Conservation (phyloP, 148 eudicot genomes). For the Pharnaceum exiguum region DNA sequence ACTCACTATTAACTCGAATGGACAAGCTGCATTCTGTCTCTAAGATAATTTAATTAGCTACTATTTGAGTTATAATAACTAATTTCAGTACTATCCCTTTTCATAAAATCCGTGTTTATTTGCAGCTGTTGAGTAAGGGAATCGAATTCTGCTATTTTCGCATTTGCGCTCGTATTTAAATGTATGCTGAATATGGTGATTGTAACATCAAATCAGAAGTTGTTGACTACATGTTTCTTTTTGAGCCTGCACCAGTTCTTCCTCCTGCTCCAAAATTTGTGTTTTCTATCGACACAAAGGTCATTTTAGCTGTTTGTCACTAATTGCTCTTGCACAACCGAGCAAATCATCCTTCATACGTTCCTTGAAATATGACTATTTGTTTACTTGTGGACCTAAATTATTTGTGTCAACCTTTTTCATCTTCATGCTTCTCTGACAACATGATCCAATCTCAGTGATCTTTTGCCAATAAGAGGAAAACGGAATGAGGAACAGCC, state of each 20-base stretch:
- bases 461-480: no score
- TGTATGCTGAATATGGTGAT: not conserved
- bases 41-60: not conserved
- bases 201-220: not conserved
- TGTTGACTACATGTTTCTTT: not conserved
- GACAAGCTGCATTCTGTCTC: constrained; percentile 13
- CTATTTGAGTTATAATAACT: not conserved
- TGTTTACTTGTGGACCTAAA: no score
- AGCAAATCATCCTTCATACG: no score
- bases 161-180: no score
- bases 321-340: no score
- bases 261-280: not conserved
- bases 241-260: constrained; percentile 13
- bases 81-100: not conserved
- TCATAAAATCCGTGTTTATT: not conserved
- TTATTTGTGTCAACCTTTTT: no score
- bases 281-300: not conserved
- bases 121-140: not conserved
- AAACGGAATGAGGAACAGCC: no score
- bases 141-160: not conserved
- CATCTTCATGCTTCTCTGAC: no score
- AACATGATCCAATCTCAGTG: no score
- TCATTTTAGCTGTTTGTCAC: not conserved
- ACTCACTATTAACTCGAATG: constrained; percentile 11
- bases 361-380: no score